A percentile compares a stretch with the other conserved stretches of the same genome.
phyloP scores from a whole-genome alignment of 352 stramenopile species.

The Phytophthora hibernalis region DNA sequence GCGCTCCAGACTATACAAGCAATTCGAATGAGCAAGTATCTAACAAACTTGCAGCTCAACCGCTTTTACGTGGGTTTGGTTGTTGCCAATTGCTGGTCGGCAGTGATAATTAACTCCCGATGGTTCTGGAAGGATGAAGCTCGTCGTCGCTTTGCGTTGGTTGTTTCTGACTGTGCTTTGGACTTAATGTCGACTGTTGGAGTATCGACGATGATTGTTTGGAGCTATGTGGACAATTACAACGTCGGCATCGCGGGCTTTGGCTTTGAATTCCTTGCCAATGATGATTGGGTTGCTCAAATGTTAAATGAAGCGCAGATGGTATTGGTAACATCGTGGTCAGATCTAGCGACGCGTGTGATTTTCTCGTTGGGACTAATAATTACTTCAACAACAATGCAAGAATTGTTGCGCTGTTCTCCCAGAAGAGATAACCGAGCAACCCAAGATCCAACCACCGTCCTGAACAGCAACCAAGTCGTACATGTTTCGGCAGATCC shows the following conservation, averaged over 20 bases:
- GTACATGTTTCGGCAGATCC: not conserved
- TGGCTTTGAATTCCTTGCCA: conserved; percentile 5
- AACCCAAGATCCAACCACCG: not conserved
- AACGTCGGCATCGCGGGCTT: conserved; percentile 1
- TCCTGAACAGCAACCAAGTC: not conserved
- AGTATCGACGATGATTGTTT: conserved; percentile 20
- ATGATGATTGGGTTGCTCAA: conserved; percentile 18
- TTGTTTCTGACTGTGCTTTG: conserved; percentile 30
- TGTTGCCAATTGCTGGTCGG: conserved; percentile 35
- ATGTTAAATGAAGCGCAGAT: conserved; percentile 39
- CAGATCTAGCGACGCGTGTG: conserved; percentile 23
- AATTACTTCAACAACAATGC: conserved; percentile 24
- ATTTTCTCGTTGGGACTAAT: conserved; percentile 32
- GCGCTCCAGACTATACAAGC: conserved; percentile 32
- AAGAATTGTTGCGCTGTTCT: conserved; percentile 15
- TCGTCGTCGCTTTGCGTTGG: conserved; percentile 18
- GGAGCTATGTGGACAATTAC: conserved; percentile 23
- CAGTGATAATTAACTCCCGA: conserved; percentile 25
- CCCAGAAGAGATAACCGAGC: not conserved
- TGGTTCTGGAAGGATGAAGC: conserved; percentile 26
- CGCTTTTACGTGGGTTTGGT: conserved; percentile 38
- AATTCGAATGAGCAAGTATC: conserved; percentile 32
- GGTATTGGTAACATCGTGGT: conserved; percentile 36
- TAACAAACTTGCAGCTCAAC: conserved; percentile 35
- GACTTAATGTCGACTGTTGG: conserved; percentile 35